A percentile compares a stretch with the other conserved stretches of the same genome.
phyloP scores from a whole-genome alignment of 371 early-diverging fungal species.

The Mortierella sp. region DNA sequence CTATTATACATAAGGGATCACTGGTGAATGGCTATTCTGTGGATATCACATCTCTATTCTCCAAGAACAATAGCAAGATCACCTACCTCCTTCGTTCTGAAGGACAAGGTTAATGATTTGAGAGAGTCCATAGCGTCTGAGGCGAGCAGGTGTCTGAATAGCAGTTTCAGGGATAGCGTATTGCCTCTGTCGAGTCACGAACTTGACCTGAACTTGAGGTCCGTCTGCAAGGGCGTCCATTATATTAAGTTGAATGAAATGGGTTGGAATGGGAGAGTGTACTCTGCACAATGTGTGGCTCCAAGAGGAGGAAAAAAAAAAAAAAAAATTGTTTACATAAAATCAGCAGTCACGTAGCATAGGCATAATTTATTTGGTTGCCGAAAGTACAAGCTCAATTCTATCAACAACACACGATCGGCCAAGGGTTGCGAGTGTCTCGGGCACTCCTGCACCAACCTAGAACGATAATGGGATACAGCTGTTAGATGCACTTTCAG shows the following conservation, averaged over 20 bases:
- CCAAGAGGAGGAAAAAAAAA: conserved; percentile 23
- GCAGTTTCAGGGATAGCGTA: conserved; percentile 85
- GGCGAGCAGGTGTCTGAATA: conserved; percentile 85
- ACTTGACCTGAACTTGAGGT: conserved; percentile 89
- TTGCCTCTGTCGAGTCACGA: conserved; percentile 80
- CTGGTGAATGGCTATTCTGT: neutral
- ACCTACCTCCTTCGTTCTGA: conserved; percentile 57
- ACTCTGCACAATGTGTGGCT: neutral
- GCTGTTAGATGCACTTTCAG: neutral
- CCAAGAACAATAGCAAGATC: neutral
- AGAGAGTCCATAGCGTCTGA: conserved; percentile 90
- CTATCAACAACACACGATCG: conserved; percentile 57
- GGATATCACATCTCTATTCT: conserved; percentile 57
- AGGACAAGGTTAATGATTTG: conserved; percentile 85
- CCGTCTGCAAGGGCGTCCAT: conserved; percentile 57
- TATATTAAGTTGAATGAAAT: conserved; percentile 1
- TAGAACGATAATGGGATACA: neutral
- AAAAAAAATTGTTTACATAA: conserved; percentile 23
- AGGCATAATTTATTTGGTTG: neutral
- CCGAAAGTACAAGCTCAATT: conserved; percentile 27
- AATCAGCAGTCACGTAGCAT: conserved; percentile 9
- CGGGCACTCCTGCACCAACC: conserved; percentile 74
- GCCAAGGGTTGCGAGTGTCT: conserved; percentile 68
- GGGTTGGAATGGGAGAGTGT: conserved; percentile 6
- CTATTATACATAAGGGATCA: conserved; percentile 55